Percentiles rank a stretch among this genome's conserved stretches.
These are phyloP conservation scores for Starmerella geochares DNA, from an alignment of 805 yeast species.

Conservation along the genomic window DNA sequence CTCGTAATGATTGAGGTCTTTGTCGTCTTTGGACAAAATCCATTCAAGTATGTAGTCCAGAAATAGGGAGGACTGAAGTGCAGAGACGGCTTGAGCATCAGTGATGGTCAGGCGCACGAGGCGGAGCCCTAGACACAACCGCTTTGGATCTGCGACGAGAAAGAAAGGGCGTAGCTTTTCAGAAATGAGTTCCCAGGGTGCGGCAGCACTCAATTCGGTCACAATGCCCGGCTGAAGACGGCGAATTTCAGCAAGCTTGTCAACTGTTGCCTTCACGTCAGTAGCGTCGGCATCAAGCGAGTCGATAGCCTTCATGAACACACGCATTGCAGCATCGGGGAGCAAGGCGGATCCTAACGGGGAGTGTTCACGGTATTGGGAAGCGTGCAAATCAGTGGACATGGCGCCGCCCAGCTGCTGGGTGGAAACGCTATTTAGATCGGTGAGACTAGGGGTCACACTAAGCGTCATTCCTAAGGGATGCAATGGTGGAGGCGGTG, in stretches of 20 bases:
- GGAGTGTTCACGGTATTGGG: not conserved
- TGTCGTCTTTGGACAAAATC: constrained; percentile 50
- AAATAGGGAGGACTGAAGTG: constrained; percentile 41
- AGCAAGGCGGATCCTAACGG: not conserved
- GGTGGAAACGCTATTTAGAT: constrained; percentile 1
- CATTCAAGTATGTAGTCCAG: constrained; percentile 55
- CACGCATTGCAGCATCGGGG: constrained; percentile 5
- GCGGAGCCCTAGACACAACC: constrained; percentile 67
- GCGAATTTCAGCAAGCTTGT: constrained; percentile 16
- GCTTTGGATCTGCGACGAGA: constrained; percentile 46
- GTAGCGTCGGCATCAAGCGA: constrained; percentile 14
- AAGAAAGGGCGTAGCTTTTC: constrained; percentile 50
- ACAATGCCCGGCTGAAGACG: constrained; percentile 14
- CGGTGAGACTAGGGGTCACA: constrained; percentile 17
- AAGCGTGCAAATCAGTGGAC: not conserved
- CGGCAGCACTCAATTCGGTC: constrained; percentile 11
- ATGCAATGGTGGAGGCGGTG: constrained; percentile 4
- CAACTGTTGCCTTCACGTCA: constrained; percentile 12
- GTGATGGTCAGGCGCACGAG: constrained; percentile 56
- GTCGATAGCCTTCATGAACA: constrained; percentile 11
- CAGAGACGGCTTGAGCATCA: constrained; percentile 44
- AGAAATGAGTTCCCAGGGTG: constrained; percentile 29
- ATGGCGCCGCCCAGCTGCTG: not conserved
- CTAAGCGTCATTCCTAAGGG: constrained; percentile 8
- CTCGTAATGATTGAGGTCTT: constrained; percentile 42